These are phyloP conservation scores for Trichoderma koningii DNA, from an alignment of 2,329 filamentous ascomycete genomes.

Conservation along the genomic window DNA sequence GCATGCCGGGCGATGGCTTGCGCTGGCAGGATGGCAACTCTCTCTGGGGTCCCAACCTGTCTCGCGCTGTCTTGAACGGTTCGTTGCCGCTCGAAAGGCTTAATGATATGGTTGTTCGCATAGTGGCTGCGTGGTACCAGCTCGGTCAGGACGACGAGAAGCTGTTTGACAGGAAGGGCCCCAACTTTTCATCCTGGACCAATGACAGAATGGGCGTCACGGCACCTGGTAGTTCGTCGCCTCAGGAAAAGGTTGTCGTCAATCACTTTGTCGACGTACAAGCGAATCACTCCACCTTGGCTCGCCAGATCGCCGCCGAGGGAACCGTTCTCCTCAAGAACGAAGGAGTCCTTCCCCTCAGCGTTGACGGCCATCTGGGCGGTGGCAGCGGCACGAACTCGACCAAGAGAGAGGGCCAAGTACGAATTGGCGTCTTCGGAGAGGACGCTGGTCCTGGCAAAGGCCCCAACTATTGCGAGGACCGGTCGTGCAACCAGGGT, in stretches of 20 bases:
- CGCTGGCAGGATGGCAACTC: constrained; percentile 70
- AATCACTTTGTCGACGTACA: constrained; percentile 70
- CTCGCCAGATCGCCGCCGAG: constrained; percentile 57
- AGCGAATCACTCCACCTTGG: constrained; percentile 52
- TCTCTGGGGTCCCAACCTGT: constrained; percentile 78
- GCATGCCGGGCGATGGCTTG: constrained; percentile 69
- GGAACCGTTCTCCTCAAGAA: constrained; percentile 64
- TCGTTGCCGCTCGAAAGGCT: constrained; percentile 77
- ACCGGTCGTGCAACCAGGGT: constrained; percentile 69
- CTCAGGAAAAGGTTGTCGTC: constrained; percentile 49
- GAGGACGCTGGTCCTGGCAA: constrained; percentile 53
- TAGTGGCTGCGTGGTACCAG: constrained; percentile 90
- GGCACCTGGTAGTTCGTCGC: constrained; percentile 52
- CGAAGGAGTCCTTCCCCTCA: constrained; percentile 56
- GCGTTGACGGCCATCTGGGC: constrained; percentile 36
- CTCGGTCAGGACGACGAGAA: constrained; percentile 72
- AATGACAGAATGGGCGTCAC: constrained; percentile 55
- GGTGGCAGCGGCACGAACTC: constrained; percentile 21
- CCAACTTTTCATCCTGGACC: constrained; percentile 80
- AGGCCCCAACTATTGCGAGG: constrained; percentile 67
- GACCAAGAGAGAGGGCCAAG: constrained; percentile 42
- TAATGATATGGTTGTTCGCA: constrained; percentile 84
- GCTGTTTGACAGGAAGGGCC: constrained; percentile 70
- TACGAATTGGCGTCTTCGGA: constrained; percentile 53
- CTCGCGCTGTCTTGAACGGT: constrained; percentile 75